These are phyloP conservation scores for Calonectria honghensis DNA, from an alignment of 2,329 filamentous ascomycete genomes.

Conservation along the genomic window DNA sequence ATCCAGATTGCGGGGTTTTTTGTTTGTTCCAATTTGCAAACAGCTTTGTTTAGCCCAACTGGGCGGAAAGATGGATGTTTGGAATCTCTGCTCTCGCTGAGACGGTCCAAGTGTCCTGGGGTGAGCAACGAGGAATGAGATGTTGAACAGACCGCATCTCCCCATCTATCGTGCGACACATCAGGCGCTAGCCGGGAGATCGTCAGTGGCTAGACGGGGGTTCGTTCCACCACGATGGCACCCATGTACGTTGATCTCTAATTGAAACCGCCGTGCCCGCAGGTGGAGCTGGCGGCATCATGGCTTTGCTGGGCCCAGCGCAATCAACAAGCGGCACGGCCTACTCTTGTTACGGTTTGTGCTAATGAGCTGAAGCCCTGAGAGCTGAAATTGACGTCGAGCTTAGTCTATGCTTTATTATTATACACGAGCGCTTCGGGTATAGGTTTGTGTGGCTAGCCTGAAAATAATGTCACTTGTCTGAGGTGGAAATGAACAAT, in stretches of 20 bases:
- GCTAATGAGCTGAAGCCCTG: neutral
- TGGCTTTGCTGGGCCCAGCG: conserved; percentile 16
- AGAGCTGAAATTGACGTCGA: conserved; percentile 10
- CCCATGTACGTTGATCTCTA: conserved; percentile 39
- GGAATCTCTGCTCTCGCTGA: neutral
- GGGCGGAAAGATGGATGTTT: neutral
- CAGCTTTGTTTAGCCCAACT: neutral
- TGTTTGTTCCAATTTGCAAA: conserved; percentile 8
- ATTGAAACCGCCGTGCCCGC: conserved; percentile 48
- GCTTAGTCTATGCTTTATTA: neutral
- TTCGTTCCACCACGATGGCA: conserved; percentile 37
- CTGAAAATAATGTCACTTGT: conserved; percentile 2
- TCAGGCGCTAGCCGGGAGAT: conserved; percentile 41
- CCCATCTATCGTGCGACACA: conserved; percentile 38
- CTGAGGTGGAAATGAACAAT: conserved; percentile 13
- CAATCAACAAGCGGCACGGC: conserved; percentile 11
- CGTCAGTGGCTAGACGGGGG: conserved; percentile 40
- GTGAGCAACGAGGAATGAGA: conserved; percentile 6
- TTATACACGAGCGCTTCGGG: conserved; percentile 8
- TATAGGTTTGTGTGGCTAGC: neutral
- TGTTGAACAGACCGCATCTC: conserved; percentile 23
- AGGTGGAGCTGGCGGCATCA: conserved; percentile 16
- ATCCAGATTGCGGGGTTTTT: conserved; percentile 11
- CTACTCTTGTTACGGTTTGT: neutral
- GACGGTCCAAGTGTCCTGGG: neutral